Evolutionary conservation across 371 early-diverging fungal species (phyloP), one percentile per base, ranked within the genome.

Genomic region (Mucor racemosus): DNA sequence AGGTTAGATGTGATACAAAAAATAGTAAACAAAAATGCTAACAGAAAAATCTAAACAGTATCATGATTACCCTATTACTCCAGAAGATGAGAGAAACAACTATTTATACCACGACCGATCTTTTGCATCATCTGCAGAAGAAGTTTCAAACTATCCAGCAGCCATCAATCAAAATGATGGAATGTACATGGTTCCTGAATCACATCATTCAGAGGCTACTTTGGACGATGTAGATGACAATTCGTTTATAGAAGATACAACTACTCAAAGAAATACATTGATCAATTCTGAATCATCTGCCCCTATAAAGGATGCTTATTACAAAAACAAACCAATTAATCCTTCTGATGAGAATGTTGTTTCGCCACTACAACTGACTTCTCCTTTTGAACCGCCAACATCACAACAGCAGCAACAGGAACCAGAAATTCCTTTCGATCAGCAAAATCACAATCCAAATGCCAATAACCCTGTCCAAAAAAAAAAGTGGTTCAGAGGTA

Each of bases 401-500:
- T 13, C 26, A 39, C 38, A 46, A 31, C 34, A 59, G 10, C n/a
- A 17, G 34, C 33, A 60, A n/a, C 26, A 36, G 14, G 11, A 41
- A 17, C 1, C 53, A 10, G 10, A 33, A 31, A 6, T n/a, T 14
- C 15, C 17, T 10, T 1, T 39, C 0, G 7, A 44, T 11, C 46
- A 61, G 39, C 13, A 10, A 35, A 42, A 15, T 2, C 5, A 15
- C 10, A 26, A 44, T 33, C 35, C n/a, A 48, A 35, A 35, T 17
- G 17, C 26, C 17, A 19, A 33, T 9, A 26, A 21, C 17, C 50
- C 50, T 7, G 50, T 50, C 0, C 34, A 53, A 39, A 62, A 53
- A 21, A 62, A 62, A n/a, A 62, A 60, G 40, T 66, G 60, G 66
- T 54, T 33, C 34, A 64, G 44, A 42, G 21, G 11, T 19, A 36